A percentile compares a stretch with the other conserved stretches of the same genome.
These are phyloP conservation scores for Sporisorium scitamineum DNA, from an alignment of 1,284 basidiomycete species.

Conservation along the genomic window DNA sequence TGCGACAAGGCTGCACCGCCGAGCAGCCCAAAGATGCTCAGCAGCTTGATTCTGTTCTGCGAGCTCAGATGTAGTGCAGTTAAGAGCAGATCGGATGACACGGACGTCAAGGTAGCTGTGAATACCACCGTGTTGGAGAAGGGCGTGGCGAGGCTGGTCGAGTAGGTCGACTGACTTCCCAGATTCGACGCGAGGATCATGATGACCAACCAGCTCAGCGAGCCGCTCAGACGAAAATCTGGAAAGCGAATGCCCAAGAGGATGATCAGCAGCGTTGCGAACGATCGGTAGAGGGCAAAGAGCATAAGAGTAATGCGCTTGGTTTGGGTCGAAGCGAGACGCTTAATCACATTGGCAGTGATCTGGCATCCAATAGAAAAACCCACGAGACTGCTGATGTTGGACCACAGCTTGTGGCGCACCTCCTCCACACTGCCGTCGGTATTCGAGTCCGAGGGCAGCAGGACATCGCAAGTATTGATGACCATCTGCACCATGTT, in stretches of 20 bases:
- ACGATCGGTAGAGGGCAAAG: slow-evolving; percentile 18
- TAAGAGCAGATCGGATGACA: slow-evolving; percentile 40
- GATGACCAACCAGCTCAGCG: slow-evolving; percentile 34
- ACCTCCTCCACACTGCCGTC: background rate
- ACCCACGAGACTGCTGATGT: slow-evolving; percentile 26
- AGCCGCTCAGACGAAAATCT: slow-evolving; percentile 22
- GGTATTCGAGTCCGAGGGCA: slow-evolving; percentile 28
- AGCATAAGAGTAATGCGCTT: slow-evolving; percentile 23
- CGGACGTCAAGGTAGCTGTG: slow-evolving; percentile 40
- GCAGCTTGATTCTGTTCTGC: slow-evolving; percentile 24
- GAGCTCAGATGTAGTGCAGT: slow-evolving; percentile 16
- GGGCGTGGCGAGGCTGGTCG: slow-evolving; percentile 35
- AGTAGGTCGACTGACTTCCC: slow-evolving; percentile 42
- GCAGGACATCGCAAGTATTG: slow-evolving; percentile 29
- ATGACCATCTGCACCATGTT: slow-evolving; percentile 50
- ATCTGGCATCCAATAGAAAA: slow-evolving; percentile 38
- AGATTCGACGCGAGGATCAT: slow-evolving; percentile 30
- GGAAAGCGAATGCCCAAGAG: slow-evolving; percentile 9
- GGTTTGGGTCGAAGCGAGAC: slow-evolving; percentile 15
- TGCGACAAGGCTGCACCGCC: slow-evolving; percentile 40
- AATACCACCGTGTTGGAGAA: slow-evolving; percentile 52
- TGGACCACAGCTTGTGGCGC: slow-evolving; percentile 21
- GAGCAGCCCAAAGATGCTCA: slow-evolving; percentile 36
- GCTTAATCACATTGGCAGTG: slow-evolving; percentile 24
- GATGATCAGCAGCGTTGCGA: slow-evolving; percentile 25